Conservation (phyloP, 139 green algal species). For the Volvox reticuliferus region DNA sequence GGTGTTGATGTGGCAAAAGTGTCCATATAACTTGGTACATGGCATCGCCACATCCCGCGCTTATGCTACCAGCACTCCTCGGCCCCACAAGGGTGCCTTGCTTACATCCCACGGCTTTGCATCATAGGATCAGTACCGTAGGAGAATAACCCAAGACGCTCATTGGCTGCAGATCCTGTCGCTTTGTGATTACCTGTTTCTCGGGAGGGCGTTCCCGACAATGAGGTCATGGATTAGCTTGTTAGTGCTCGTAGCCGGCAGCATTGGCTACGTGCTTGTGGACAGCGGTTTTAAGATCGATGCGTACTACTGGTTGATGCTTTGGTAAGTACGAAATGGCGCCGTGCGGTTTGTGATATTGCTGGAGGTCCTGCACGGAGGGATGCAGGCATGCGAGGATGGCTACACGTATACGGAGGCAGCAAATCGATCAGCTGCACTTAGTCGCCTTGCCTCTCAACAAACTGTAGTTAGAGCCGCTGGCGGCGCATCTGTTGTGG, state of each 20-base stretch:
- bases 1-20: neutral
- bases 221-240: slow-evolving; percentile 50
- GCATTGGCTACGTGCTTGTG: slow-evolving; percentile 57
- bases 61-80: neutral
- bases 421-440: no score
- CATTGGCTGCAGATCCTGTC: slow-evolving; percentile 63
- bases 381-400: no score
- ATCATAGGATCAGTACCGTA: no score
- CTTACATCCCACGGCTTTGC: neutral
- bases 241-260: slow-evolving; percentile 51
- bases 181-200: slow-evolving; percentile 80
- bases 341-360: neutral
- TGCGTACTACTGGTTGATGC: slow-evolving; percentile 59
- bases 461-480: no score
- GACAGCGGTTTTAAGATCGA: slow-evolving; percentile 56
- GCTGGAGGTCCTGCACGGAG: no score
- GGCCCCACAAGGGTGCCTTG: neutral
- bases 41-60: no score
- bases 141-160: no score
- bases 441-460: no score
- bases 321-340: slow-evolving; percentile 41
- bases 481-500: no score
- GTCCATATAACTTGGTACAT: no score
- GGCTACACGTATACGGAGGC: no score
- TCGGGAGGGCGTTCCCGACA: slow-evolving; percentile 74